Evolutionary conservation across 2,329 filamentous ascomycete genomes (phyloP).

Genomic region (Tolypocladium ophioglossoides): DNA sequence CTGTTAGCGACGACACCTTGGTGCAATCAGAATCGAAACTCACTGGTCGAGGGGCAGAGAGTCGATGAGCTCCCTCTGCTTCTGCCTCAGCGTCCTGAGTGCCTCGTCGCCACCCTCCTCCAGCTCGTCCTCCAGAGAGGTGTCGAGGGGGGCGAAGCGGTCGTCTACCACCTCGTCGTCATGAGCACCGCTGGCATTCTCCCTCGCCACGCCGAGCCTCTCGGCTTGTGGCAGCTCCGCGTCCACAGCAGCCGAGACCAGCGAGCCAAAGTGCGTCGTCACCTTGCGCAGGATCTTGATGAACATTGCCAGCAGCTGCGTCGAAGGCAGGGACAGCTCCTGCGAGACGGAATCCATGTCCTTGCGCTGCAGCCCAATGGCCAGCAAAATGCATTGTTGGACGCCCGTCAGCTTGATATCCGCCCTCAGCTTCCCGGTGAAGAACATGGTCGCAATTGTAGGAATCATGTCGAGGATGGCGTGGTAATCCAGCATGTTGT

Average conservation of each 20-base stretch:
- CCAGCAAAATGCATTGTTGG: constrained; percentile 80
- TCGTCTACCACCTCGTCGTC: constrained; percentile 58
- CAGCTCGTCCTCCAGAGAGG: constrained; percentile 68
- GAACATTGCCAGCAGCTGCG: constrained; percentile 90
- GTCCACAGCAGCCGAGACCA: constrained; percentile 66
- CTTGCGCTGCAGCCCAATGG: constrained; percentile 84
- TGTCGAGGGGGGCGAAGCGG: constrained; percentile 60
- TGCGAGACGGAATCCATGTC: constrained; percentile 69
- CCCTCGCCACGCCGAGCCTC: constrained; percentile 46
- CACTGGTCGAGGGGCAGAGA: constrained; percentile 72
- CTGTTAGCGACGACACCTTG: constrained; percentile 1
- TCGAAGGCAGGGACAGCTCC: constrained; percentile 62
- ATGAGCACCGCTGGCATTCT: constrained; percentile 51
- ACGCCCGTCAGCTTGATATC: constrained; percentile 66
- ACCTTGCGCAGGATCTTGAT: constrained; percentile 92
- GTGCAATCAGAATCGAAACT: constrained; percentile 3
- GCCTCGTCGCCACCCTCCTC: constrained; percentile 74
- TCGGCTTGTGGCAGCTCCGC: constrained; percentile 51
- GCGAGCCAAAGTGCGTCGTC: constrained; percentile 61
- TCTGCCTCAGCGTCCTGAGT: constrained; percentile 58
- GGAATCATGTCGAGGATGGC: constrained; percentile 92
- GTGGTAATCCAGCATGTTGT: constrained; percentile 96
- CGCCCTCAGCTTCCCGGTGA: constrained; percentile 61
- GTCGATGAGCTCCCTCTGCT: constrained; percentile 83
- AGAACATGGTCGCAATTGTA: constrained; percentile 71